These are phyloP conservation scores for Symmetrospora coprosmae DNA, from an alignment of 768 basidiomycete genomes.

Conservation along the genomic window DNA sequence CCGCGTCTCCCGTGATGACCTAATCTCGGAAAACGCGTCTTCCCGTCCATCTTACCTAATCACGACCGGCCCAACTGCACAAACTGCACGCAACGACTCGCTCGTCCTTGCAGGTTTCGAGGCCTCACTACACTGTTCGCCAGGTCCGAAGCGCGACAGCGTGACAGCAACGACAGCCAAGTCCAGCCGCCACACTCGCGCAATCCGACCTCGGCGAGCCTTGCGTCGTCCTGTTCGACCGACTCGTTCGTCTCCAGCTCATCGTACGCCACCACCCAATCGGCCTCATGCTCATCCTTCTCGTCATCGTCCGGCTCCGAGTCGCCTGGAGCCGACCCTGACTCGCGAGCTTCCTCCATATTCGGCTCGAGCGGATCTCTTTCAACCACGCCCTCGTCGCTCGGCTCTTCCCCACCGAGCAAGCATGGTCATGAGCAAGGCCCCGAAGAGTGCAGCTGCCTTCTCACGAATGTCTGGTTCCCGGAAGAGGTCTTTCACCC, in stretches of 20 bases:
- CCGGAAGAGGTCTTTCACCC: conserved; percentile 22
- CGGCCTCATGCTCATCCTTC: conserved; percentile 35
- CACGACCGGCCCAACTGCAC: no score
- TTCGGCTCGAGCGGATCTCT: conserved; percentile 31
- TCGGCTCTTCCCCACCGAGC: conserved; percentile 28
- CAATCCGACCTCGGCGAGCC: conserved; percentile 19
- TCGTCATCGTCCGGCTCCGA: no score
- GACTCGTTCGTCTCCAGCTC: conserved; percentile 23
- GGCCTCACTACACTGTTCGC: no score
- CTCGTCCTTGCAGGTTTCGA: no score
- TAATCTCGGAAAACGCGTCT: no score
- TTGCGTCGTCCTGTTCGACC: conserved; percentile 18
- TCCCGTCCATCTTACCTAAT: no score
- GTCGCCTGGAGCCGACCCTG: no score
- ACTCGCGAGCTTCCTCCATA: conserved; percentile 35
- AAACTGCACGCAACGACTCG: no score
- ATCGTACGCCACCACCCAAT: conserved; percentile 28
- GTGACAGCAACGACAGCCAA: conserved; percentile 24
- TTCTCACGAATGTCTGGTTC: neutral
- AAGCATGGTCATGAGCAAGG: neutral
- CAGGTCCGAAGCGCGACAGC: conserved; percentile 23
- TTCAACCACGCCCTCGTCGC: conserved; percentile 27
- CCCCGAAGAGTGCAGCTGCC: conserved; percentile 6
- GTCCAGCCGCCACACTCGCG: conserved; percentile 19
- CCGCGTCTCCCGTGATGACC: no score